Evolutionary conservation across 345 rosid species (phyloP).

Genomic region (Schrenkiella parvula): DNA sequence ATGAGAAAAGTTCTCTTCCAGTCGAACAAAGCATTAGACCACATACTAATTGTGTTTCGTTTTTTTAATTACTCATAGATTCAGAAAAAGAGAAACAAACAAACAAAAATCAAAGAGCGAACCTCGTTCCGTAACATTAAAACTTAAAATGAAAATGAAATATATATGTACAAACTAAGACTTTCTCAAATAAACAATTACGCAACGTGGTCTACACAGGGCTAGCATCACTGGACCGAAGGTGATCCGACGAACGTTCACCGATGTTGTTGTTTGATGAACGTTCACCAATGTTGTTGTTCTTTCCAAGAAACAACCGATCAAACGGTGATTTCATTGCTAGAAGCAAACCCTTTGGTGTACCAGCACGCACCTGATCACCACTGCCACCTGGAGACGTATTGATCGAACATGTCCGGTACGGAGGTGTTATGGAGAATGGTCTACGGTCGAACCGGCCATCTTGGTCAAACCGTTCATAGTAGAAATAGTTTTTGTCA

Average conservation of each 20-base stretch:
- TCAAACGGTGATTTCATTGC: slow-evolving; percentile 41
- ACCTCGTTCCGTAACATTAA: neutral
- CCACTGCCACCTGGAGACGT: slow-evolving; percentile 23
- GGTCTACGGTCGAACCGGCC: slow-evolving; percentile 39
- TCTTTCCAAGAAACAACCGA: slow-evolving; percentile 31
- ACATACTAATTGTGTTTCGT: neutral
- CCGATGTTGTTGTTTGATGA: slow-evolving; percentile 17
- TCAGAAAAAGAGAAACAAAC: no score
- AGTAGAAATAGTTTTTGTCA: slow-evolving; percentile 29
- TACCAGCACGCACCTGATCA: slow-evolving; percentile 30
- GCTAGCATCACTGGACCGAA: slow-evolving; percentile 33
- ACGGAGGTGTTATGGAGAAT: slow-evolving; percentile 41
- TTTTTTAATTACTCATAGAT: no score
- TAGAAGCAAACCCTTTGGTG: slow-evolving; percentile 36
- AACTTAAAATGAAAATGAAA: neutral
- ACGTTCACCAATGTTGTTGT: slow-evolving; percentile 18
- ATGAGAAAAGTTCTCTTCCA: no score
- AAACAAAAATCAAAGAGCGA: neutral
- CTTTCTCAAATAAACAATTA: slow-evolving; percentile 10
- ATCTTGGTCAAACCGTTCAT: slow-evolving; percentile 50
- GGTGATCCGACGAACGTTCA: slow-evolving; percentile 47
- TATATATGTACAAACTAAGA: slow-evolving; percentile 15
- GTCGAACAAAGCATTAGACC: neutral
- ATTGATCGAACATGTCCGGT: slow-evolving; percentile 34
- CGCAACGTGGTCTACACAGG: slow-evolving; percentile 10